Evolutionary conservation across 176 grass and related monocot genomes (phyloP), one percentile per base, ranked within the genome.

Genomic region (Stipa capillata): DNA sequence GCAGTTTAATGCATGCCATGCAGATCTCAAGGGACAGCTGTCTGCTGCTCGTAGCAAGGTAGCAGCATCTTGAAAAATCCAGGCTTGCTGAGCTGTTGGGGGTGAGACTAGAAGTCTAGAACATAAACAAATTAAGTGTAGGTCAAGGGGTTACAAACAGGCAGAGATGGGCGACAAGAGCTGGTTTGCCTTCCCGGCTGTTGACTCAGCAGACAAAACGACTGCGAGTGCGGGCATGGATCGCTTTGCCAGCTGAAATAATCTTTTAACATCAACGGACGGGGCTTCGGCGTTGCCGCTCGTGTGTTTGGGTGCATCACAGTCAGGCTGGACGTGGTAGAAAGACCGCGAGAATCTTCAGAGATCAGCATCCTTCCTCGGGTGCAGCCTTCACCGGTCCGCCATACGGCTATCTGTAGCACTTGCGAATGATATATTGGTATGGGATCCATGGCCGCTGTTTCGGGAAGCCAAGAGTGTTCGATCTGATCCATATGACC

Each of bases 81-180:
- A 36, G 60, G 28, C 20, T n/a, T 70, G 77, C 63, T 76, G 70
- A 89, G 82, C 77, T 85, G 87, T 89, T 85, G 28, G 52, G n/a
- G 70, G 27, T 55, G 71, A 47, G 43, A 27, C 44, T 80, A 76
- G 27, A 80, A 6, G n/a, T 16, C 60, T n/a, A 64, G n/a, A 3
- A 1, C 41, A 9, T 87, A 76, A 82, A 82, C 71, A 85, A n/a
- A 70, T 4, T 48, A 76, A 37, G n/a, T 8, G 1, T 23, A 54
- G 60, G 81, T 84, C 87, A 84, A 25, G 33, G 50, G 51, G 47
- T 56, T 41, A 58, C 14, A 42, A 44, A 58, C 34, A 75, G 37
- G 27, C 44, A 69, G 62, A 74, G 41, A 84, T 7, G 59, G 44
- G 76, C 60, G 55, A 83, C 59, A 61, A 42, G 11, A 16, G 41